Conservation (phyloP, 352 stramenopile genomes). For the Elongisporangium anandrum region DNA sequence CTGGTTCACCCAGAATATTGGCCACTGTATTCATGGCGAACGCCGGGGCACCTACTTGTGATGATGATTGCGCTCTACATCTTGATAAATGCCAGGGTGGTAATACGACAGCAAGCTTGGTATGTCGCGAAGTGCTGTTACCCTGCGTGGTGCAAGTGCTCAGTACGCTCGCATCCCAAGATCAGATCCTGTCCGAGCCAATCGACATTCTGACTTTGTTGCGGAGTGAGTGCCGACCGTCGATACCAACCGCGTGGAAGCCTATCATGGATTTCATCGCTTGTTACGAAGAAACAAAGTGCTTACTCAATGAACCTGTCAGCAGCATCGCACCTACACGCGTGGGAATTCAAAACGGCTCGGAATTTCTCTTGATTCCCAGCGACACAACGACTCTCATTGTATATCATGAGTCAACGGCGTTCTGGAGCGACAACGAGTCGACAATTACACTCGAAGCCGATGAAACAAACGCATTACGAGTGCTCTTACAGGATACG, state of each 20-base stretch:
- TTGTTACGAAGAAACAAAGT: constrained; percentile 6
- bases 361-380: constrained; percentile 2
- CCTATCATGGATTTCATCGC: constrained; percentile 11
- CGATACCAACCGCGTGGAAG: neutral
- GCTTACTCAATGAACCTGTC: constrained; percentile 3
- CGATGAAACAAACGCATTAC: neutral
- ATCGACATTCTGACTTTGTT: neutral
- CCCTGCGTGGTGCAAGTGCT: constrained; percentile 7
- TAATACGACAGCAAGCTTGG: constrained; percentile 3
- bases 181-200: neutral
- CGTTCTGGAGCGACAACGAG: neutral
- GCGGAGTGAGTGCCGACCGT: constrained; percentile 2
- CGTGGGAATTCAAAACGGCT: constrained; percentile 1
- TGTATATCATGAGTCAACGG: neutral
- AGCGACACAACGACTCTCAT: neutral
- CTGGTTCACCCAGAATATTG: neutral
- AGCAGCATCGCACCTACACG: constrained; percentile 2
- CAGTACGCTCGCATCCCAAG: neutral
- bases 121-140: constrained; percentile 9
- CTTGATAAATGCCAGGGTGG: constrained; percentile 3
- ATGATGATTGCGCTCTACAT: neutral
- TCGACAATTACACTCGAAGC: neutral
- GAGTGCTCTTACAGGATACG: neutral
- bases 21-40: neutral
- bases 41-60: neutral